These are phyloP conservation scores for Verticillium klebahnii DNA, from an alignment of 2,329 filamentous ascomycete species.

Conservation along the genomic window DNA sequence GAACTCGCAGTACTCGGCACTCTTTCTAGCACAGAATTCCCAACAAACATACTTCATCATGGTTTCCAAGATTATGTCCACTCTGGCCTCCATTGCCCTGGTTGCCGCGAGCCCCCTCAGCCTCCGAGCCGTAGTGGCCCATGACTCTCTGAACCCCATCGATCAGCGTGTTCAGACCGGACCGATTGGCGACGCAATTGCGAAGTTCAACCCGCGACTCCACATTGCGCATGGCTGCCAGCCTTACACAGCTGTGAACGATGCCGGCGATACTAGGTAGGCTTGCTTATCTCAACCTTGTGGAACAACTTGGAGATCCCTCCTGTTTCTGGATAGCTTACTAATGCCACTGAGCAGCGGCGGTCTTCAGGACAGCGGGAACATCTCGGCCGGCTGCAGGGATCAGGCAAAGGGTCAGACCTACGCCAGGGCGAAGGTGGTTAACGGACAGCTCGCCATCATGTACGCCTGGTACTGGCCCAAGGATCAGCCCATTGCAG, in stretches of 20 bases:
- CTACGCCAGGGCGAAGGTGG: conserved; percentile 20
- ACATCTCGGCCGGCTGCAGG: conserved; percentile 4
- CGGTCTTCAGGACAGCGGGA: conserved; percentile 27
- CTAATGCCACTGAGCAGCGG: conserved; percentile 16
- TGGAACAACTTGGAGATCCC: not conserved
- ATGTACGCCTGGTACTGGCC: conserved; percentile 41
- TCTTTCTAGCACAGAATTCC: not conserved
- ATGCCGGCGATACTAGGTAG: conserved; percentile 14
- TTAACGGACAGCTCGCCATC: conserved; percentile 25
- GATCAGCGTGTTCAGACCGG: conserved; percentile 5
- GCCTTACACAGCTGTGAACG: conserved; percentile 12
- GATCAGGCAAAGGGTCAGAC: not conserved
- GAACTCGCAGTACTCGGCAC: not conserved
- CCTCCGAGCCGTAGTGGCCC: conserved; percentile 1
- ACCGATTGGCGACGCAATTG: conserved; percentile 10
- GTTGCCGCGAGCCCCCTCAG: conserved; percentile 3
- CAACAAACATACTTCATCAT: conserved; percentile 2
- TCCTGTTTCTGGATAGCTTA: not conserved
- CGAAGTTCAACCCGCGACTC: conserved; percentile 14
- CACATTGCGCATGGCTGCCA: conserved; percentile 20
- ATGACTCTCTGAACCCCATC: conserved; percentile 4
- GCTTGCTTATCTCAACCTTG: not conserved
- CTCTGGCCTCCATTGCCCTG: conserved; percentile 5
- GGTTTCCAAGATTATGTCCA: conserved; percentile 5
- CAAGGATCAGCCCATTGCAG: conserved; percentile 34